Evolutionary conservation across 345 rosid species (phyloP), one percentile per base, ranked within the genome.

Genomic region (Turnera subulata): DNA sequence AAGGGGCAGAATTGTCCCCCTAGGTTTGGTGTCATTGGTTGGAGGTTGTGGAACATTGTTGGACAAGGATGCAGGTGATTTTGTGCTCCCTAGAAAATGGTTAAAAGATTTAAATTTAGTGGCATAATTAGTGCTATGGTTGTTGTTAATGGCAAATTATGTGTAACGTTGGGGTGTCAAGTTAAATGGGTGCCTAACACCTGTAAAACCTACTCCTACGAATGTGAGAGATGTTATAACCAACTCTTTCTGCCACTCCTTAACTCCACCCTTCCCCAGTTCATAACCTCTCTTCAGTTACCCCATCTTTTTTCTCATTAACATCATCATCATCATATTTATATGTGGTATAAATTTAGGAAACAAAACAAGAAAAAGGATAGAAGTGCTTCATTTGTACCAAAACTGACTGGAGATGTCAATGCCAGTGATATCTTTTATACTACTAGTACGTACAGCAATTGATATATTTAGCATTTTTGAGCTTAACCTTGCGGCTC

Each of bases 191-290:
- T 61, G 66, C 66, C 78, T 44, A 53, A 69, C 72, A 69, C 69
- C 61, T 62, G 53, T 39, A 22, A 16, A 6, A n/a, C 5, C 6
- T 57, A 39, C 63, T 29, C 68, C 67, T 62, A 50, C 21, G 43
- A 74, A 61, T 35, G 52, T 65, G 74, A 59, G 63, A 62, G 73
- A 64, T 64, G 70, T 68, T 60, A 53, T 61, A 73, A 73, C 78
- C 46, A 57, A 59, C 46, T 42, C 56, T n/a, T n/a, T n/a, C n/a
- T n/a, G n/a, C n/a, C n/a, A n/a, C n/a, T 55, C 22, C 23, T 18
- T 19, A 19, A 9, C 29, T 6, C 24, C 24, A 5, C 9, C 21
- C 21, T 18, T 15, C 7, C n/a, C n/a, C n/a, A n/a, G n/a, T n/a
- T n/a, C n/a, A n/a, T n/a, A n/a, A n/a, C n/a, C n/a, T n/a, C n/a